Base-by-base conservation (phyloP, 2,329 filamentous ascomycete species). In the Nemania serpens region DNA sequence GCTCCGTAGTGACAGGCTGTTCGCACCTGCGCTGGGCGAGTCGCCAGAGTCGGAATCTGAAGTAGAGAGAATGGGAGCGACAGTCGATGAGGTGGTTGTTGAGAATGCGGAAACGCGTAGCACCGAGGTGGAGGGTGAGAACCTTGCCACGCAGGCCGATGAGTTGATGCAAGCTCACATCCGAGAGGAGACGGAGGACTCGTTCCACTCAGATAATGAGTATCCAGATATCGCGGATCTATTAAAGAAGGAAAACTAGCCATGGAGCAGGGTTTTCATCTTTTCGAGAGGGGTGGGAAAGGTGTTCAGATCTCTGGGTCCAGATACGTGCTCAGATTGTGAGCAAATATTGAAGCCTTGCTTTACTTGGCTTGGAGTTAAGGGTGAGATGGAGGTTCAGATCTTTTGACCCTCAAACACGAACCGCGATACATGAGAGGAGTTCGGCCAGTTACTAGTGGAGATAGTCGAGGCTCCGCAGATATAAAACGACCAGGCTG, bases 131-230 rank as follows among this genome's bases (percentile, higher is more conserved):
- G 34, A 42, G 2, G 9, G 50, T 22, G 39, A 49, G 6, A 13
- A 52, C 45, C n/a, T 51, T 5, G 9, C 41, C 20, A 7, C 49
- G 13, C 13, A 53, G 45, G 49, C 51, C 5, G 62, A 64, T 45
- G 64, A 62, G 25, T 17, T 60, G 36, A 58, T 66, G 22, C 64
- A 64, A 42, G 53, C 53, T 46, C 17, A 58, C 15, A 66, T 64
- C 33, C 55, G 58, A 56, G 49, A 61, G 36, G 48, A 58, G 5
- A 18, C 10, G 2, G 17, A 45, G 9, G 29, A 54, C 6, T 34
- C 43, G 7, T 29, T 41, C 33, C 20, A 12, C 1, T 47, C 17
- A 2, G 36, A 57, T n/a, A 48, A 57, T 2, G 48, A 50, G 17
- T 52, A 34, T 45, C 22, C 54, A 13, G 58, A 37, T 34, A 5